Base-by-base conservation (phyloP, 169 alveolate genomes). In the Plasmodium vivax region DNA sequence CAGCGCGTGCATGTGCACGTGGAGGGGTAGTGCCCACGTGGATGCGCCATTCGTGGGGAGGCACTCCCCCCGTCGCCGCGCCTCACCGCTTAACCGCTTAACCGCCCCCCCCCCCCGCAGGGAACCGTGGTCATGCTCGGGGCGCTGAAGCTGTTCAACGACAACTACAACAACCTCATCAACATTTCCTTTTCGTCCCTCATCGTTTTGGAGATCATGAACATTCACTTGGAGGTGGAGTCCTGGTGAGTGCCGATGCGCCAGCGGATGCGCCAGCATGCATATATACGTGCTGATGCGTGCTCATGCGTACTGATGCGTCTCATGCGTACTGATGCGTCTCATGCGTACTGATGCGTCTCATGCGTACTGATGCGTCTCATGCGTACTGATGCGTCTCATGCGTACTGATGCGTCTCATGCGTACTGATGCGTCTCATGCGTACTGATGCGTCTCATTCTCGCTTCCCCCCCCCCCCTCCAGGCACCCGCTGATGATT, bases 121-220 rank as follows among this genome's bases (percentile, higher is more conserved):
- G 99, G 99, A 2, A 96, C 99, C 27, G 98, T 98, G 9, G 98
- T 99, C 51, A 99, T 99, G 99, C 77, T 98, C 41, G 98, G 98
- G 12, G 97, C 99, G 3, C 95, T 99, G 32, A 83, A 97, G 43
- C 96, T 99, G 83, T 99, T 98, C 85, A 98, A 98, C 84, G 98
- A 98, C 93, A 97, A 98, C 23, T 96, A 98, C 51, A 98, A 97
- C 88, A 97, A 98, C 84, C 96, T 99, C 43, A 99, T 98, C 16
- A 98, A 99, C 56, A 98, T 99, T 38, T 98, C 99, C n/a, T 99
- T 99, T 96, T 97, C 99, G 10, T 97, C 99, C 3, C 97, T 99
- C 72, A 98, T 99, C 54, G 94, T 98, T 43, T 96, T 98, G 80
- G 99, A 99, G 94, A 96, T 98, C 36, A 96, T 99, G 71, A 98